Percentiles rank a stretch among this genome's conserved stretches.
phyloP scores from a whole-genome alignment of 768 basidiomycete genomes.

The Hericium coralloides region DNA sequence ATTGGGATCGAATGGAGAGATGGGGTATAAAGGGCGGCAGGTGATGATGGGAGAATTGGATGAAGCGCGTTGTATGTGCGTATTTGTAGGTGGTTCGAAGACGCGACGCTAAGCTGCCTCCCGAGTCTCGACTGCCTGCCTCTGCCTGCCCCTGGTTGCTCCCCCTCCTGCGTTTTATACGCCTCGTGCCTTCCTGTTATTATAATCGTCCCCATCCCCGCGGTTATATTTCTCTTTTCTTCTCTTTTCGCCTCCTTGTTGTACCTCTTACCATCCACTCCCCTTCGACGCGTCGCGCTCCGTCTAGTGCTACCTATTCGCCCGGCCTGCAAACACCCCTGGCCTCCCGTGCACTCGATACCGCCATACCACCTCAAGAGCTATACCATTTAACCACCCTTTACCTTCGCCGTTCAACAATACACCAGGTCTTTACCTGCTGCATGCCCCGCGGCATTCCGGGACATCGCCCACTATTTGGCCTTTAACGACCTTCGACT shows the following conservation, averaged over 20 bases:
- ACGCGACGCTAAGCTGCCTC: not conserved
- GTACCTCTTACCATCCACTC: not conserved
- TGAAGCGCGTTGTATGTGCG: not conserved
- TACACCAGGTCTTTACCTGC: not conserved
- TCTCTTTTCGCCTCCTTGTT: not conserved
- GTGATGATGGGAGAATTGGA: not conserved
- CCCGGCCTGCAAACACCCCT: not conserved
- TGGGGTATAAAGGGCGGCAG: not conserved
- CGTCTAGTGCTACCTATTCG: not conserved
- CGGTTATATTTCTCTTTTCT: not conserved
- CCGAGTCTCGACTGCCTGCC: not conserved
- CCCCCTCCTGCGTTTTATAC: not conserved
- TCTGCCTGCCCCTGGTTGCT: not conserved
- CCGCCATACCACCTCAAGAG: no score
- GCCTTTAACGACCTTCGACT: not conserved
- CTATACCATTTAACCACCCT: no score
- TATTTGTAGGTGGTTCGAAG: conserved; percentile 3
- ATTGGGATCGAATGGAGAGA: not conserved
- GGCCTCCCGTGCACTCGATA: no score
- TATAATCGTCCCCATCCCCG: not conserved
- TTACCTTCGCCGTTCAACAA: no score
- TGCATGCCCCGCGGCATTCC: not conserved
- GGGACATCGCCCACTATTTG: not conserved
- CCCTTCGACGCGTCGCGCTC: not conserved
- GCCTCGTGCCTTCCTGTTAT: not conserved